Conservation (phyloP, 2,329 filamentous ascomycete species). For the Coniella lustricola region DNA sequence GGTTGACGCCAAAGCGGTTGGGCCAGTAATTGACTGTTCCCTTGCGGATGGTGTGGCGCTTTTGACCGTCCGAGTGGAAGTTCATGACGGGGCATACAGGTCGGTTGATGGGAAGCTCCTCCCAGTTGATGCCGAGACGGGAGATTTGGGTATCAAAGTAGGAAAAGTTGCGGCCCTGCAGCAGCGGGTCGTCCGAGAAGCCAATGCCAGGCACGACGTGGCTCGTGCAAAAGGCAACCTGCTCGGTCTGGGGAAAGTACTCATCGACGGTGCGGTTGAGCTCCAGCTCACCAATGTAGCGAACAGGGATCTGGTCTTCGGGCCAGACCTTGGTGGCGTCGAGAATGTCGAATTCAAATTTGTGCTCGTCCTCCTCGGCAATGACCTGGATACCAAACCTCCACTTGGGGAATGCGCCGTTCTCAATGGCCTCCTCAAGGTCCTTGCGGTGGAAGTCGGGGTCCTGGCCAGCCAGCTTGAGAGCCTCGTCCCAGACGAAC, state of each 20-base stretch:
- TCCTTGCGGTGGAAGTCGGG: conserved; percentile 80
- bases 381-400: conserved; percentile 77
- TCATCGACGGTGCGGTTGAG: conserved; percentile 76
- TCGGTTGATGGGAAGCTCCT: conserved; percentile 70
- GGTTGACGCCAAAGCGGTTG: conserved; percentile 58
- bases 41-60: conserved; percentile 66
- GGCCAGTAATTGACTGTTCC: conserved; percentile 76
- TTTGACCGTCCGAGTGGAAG: conserved; percentile 66
- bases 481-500: conserved; percentile 71
- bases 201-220: conserved; percentile 75
- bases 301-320: conserved; percentile 65
- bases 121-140: conserved; percentile 66
- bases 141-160: conserved; percentile 64
- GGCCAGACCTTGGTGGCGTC: conserved; percentile 85
- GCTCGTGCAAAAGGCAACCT: conserved; percentile 74
- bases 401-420: conserved; percentile 66
- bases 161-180: conserved; percentile 65
- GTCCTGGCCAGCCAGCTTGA: conserved; percentile 68
- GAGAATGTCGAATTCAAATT: conserved; percentile 80
- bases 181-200: conserved; percentile 67
- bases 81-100: conserved; percentile 71
- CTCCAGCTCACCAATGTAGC: conserved; percentile 72
- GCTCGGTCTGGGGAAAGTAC: conserved; percentile 76
- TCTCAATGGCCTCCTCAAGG: conserved; percentile 65
- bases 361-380: conserved; percentile 61